These are phyloP conservation scores for Evansstolkia leycettana DNA, from an alignment of 495 filamentous ascomycete genomes.

Conservation along the genomic window DNA sequence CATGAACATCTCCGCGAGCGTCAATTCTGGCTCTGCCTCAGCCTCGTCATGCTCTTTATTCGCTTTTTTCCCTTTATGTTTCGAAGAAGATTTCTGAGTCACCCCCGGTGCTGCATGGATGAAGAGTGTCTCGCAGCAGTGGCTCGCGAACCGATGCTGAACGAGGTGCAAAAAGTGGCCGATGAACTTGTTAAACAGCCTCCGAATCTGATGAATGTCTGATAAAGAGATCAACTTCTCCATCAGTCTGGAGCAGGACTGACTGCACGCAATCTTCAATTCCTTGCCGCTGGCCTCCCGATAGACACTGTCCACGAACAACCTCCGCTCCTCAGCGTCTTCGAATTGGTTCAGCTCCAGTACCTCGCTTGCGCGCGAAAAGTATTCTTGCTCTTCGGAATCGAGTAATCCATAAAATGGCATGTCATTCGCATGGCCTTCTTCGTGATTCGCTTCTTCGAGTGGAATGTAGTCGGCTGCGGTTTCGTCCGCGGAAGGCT, in stretches of 20 bases:
- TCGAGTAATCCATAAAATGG: constrained; percentile 85
- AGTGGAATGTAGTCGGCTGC: constrained; percentile 25
- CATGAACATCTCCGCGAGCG: constrained; percentile 79
- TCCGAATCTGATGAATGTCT: constrained; percentile 68
- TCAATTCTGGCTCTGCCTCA: constrained; percentile 29
- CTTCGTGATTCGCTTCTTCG: constrained; percentile 6
- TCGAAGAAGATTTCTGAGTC: constrained; percentile 43
- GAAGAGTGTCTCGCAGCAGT: constrained; percentile 93
- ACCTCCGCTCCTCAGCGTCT: constrained; percentile 57
- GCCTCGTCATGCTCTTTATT: constrained; percentile 19
- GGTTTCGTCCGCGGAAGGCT: constrained; percentile 18
- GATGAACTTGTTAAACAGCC: constrained; percentile 67
- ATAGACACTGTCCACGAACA: constrained; percentile 81
- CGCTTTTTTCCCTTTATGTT: constrained; percentile 24
- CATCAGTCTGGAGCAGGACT: constrained; percentile 87
- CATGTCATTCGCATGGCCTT: constrained; percentile 21
- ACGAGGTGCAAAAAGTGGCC: constrained; percentile 84
- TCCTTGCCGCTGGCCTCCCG: constrained; percentile 82
- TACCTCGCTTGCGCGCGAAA: constrained; percentile 74
- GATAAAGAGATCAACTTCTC: constrained; percentile 81
- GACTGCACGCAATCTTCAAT: constrained; percentile 87
- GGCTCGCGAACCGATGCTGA: constrained; percentile 89
- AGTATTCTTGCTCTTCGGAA: constrained; percentile 88
- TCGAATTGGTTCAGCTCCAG: constrained; percentile 80
- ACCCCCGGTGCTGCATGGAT: constrained; percentile 67